Base-by-base conservation (phyloP, 2,329 filamentous ascomycete genomes). In the Botrytis paeoniae region DNA sequence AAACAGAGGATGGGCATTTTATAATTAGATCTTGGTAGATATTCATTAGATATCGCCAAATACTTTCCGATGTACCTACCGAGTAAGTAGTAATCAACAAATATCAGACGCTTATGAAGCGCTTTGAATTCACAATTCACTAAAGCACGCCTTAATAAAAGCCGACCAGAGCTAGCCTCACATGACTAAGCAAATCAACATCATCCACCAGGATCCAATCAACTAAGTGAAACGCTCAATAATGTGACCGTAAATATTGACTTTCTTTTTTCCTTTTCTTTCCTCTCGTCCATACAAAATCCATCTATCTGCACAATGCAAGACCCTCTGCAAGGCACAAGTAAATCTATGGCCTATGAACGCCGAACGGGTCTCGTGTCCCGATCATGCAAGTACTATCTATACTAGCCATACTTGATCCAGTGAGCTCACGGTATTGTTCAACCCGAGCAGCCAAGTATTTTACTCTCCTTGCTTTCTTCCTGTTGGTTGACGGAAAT, bases 271-370 rank as follows among this genome's bases (percentile, higher is more conserved):
- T 65, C 29, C 63, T 37, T 16, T 64, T 35, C 51, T 66, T 39
- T 14, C 22, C 61, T 35, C 43, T 54, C 45, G 37, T 29, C 45
- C 64, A 66, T 54, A 37, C 64, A 12, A 29, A 57, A 9, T 18
- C n/a, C 51, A 66, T 66, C 35, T 18, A 39, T 54, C 14, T 39
- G 64, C 32, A 57, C 45, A 32, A 48, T 65, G 62, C 62, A 35
- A 45, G 62, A 68, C 64, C 45, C 6, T 66, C 64, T 66, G 64
- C 32, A 66, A 66, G 64, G 32, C 45, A 65, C 62, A 35, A 22
- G 41, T 22, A 22, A 29, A 18, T 37, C 32, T 29, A 35, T 29
- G n/a, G 51, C 51, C 51, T 32, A 32, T 57, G 51, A 29, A 57
- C n/a, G n/a, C n/a, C 51, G 51, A 18, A 57, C n/a, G 51, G 63